These are phyloP conservation scores for Albatrellus ellisii DNA, from an alignment of 768 basidiomycete genomes.

Conservation along the genomic window DNA sequence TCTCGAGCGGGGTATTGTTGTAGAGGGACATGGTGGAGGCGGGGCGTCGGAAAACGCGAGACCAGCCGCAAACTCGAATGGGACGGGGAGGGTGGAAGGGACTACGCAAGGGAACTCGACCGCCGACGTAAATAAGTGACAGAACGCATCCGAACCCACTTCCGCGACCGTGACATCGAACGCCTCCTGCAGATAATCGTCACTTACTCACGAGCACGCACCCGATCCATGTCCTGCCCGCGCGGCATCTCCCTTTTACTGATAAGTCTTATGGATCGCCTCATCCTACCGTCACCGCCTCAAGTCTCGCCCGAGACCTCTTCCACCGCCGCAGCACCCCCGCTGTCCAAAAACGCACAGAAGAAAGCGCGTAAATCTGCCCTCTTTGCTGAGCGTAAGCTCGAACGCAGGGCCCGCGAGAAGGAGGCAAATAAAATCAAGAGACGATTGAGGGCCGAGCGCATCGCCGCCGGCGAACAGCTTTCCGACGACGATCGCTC, in stretches of 20 bases:
- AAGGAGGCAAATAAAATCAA: constrained; percentile 68
- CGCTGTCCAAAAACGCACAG: constrained; percentile 65
- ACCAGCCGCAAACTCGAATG: not conserved
- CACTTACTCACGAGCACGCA: too few species aligned
- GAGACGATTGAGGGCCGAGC: constrained; percentile 44
- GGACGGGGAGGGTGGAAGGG: not conserved
- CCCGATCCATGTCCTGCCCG: too few species aligned
- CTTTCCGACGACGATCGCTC: constrained; percentile 29
- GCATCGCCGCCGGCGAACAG: constrained; percentile 52
- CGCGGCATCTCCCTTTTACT: too few species aligned
- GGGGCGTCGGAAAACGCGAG: not conserved
- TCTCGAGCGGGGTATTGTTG: not conserved
- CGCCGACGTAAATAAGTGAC: too few species aligned
- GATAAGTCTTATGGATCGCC: too few species aligned
- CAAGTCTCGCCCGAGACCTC: not conserved
- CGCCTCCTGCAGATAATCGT: too few species aligned
- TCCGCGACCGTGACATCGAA: too few species aligned
- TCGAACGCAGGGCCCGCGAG: constrained; percentile 64
- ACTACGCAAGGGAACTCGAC: not conserved
- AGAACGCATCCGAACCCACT: too few species aligned
- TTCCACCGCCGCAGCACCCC: not conserved
- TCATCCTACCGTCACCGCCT: not conserved
- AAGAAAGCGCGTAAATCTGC: constrained; percentile 68
- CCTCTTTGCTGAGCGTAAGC: constrained; percentile 48
- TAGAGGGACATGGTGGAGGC: constrained; percentile 7